These are phyloP conservation scores for Irpex lacteus DNA, from an alignment of 1,284 basidiomycete genomes.

Conservation along the genomic window DNA sequence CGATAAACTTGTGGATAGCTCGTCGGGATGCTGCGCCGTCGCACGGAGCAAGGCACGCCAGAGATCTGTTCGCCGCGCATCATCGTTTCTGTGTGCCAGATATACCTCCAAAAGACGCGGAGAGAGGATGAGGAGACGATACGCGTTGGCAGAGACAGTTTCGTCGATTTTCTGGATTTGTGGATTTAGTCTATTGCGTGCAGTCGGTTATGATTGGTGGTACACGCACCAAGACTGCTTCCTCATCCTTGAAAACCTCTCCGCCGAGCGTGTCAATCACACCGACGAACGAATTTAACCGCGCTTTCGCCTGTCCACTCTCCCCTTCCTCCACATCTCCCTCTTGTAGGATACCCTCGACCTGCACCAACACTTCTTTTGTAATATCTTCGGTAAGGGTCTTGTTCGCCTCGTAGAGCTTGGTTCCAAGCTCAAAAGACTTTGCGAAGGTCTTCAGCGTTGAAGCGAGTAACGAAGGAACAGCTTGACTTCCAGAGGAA, in stretches of 20 bases:
- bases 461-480: slow-evolving; percentile 36
- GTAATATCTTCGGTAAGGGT: slow-evolving; percentile 26
- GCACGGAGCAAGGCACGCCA: slow-evolving; percentile 45
- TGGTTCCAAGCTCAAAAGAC: slow-evolving; percentile 25
- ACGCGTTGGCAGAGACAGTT: slow-evolving; percentile 25
- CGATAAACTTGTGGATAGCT: slow-evolving; percentile 25
- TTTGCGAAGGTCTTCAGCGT: slow-evolving; percentile 42
- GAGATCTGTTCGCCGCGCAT: slow-evolving; percentile 29
- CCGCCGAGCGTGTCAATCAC: slow-evolving; percentile 42
- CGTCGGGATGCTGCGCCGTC: slow-evolving; percentile 31
- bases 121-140: slow-evolving; percentile 38
- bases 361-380: slow-evolving; percentile 25
- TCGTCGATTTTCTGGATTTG: not conserved
- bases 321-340: slow-evolving; percentile 8
- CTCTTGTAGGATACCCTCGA: slow-evolving; percentile 25
- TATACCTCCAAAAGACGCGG: slow-evolving; percentile 49
- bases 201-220: not conserved
- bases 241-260: slow-evolving; percentile 37
- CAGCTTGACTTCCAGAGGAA: slow-evolving; percentile 3
- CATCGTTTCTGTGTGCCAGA: slow-evolving; percentile 38
- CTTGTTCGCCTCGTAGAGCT: slow-evolving; percentile 26
- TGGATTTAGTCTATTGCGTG: not conserved
- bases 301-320: slow-evolving; percentile 9
- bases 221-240: slow-evolving; percentile 37
- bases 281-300: slow-evolving; percentile 28